A percentile compares a stretch with the other conserved stretches of the same genome.
Evolutionary conservation across 208 protist species (phyloP).

Genomic region (Borovskyia barvae): DNA sequence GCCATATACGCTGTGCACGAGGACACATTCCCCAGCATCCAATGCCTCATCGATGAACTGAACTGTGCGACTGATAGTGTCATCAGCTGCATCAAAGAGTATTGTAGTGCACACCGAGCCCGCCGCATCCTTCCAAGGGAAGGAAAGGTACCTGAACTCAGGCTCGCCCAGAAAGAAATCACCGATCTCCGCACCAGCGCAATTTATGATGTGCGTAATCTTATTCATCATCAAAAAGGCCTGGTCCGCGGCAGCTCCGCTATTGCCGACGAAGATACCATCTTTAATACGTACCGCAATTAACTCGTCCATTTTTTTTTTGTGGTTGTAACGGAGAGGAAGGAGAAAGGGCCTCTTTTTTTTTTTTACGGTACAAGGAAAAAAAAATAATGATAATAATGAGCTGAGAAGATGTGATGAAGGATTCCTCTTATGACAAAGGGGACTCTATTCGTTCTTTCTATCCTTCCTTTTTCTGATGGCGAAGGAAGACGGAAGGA

Average conservation of each 20-base stretch:
- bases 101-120: constrained; percentile 74
- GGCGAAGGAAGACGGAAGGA: too few relatives aligned
- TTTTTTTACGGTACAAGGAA: background rate
- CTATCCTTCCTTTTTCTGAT: background rate
- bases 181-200: constrained; percentile 78
- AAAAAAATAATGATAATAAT: background rate
- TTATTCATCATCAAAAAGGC: constrained; percentile 92
- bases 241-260: constrained; percentile 74
- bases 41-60: constrained; percentile 89
- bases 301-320: constrained; percentile 39
- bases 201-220: constrained; percentile 92
- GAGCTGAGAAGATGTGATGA: too few relatives aligned
- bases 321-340: background rate
- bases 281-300: constrained; percentile 91
- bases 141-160: constrained; percentile 87
- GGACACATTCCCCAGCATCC: constrained; percentile 78
- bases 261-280: constrained; percentile 92
- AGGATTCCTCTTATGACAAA: too few relatives aligned
- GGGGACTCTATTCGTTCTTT: too few relatives aligned
- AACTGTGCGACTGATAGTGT: constrained; percentile 71
- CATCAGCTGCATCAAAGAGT: constrained; percentile 81
- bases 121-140: constrained; percentile 85
- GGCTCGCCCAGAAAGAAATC: constrained; percentile 78
- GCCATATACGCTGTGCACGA: constrained; percentile 87
- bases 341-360: background rate